Percentiles rank a stretch among this genome's conserved stretches.
phyloP scores from a whole-genome alignment of 305 asterid genomes.

The Fraxinus platypoda region DNA sequence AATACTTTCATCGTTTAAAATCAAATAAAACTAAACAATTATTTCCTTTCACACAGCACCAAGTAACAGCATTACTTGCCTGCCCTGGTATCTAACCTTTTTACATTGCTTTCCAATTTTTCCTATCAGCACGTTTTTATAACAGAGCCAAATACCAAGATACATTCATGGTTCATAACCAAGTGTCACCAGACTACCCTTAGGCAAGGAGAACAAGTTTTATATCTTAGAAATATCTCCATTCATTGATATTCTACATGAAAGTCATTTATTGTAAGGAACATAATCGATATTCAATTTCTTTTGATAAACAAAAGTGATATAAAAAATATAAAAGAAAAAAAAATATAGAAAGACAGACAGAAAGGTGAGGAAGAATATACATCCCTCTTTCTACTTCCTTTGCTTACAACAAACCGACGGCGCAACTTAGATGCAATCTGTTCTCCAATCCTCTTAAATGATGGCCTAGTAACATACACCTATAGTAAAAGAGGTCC shows the following conservation, averaged over 20 bases:
- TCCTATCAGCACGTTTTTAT: not conserved
- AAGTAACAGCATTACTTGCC: too few relatives aligned
- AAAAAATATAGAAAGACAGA: not conserved
- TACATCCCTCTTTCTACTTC: not conserved
- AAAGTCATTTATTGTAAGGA: not conserved
- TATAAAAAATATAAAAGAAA: not conserved
- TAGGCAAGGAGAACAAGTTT: not conserved
- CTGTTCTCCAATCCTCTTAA: conserved; percentile 94
- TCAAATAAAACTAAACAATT: not conserved
- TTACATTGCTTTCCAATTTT: not conserved
- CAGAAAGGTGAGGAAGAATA: not conserved
- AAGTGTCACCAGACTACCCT: not conserved
- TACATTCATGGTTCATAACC: not conserved
- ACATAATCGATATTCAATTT: not conserved
- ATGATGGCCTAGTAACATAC: conserved; percentile 96
- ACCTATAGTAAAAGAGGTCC: conserved; percentile 47
- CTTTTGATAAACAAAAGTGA: not conserved
- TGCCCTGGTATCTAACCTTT: too few relatives aligned
- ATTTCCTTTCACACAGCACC: too few relatives aligned
- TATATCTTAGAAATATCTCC: not conserved
- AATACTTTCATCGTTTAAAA: not conserved
- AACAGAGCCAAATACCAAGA: not conserved
- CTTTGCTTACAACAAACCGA: conserved; percentile 63
- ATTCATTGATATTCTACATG: not conserved
- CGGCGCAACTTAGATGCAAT: conserved; percentile 82